Base-by-base conservation (phyloP, 1,284 basidiomycete species). In the Sphaerobolus stellatus region DNA sequence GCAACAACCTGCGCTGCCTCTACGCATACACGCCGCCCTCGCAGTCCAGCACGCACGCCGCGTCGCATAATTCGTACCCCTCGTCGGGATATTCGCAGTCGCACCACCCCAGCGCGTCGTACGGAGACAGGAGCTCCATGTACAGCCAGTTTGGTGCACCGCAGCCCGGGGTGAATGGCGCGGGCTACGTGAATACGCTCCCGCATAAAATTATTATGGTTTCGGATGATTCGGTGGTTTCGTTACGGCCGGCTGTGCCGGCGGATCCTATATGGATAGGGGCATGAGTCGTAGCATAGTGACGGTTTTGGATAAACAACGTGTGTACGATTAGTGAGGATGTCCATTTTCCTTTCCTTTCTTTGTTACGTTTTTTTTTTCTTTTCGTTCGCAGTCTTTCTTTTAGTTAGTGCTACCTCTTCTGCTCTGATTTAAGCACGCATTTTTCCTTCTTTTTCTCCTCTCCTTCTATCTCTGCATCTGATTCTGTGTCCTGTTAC, bases 21-120 rank as follows among this genome's bases (percentile, higher is more conserved):
- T 99, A 98, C 66, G 91, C 95, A 50, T 96, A 99, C 69, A 91
- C 92, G 6, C 94, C 94, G 1, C 88, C 94, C 1, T 93, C 94
- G n/a, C 61, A n/a, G 52, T 59, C 13, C 30, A 51, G 13, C 41
- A 50, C 25, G 43, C 57, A 79, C 85, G 31, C 80, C 79, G 8
- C 81, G 83, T 22, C 41, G 22, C 36, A 30, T 28, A 28, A 28
- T 45, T 4, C 52, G 45, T 68, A 61, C 58, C 66, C 56, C 22
- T 50, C 45, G n/a, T 22, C 3, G 22, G n/a, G 22, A 53, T 67
- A 63, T 29, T 31, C 44, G 53, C 62, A 69, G 36, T 25, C 51
- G 29, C 47, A 20, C 43, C 41, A 24, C 46, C 45, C n/a, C 54
- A 59, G 36, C 50, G 27, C 73, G 72, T 58, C 38, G 57, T 79